A percentile compares a stretch with the other conserved stretches of the same genome.
phyloP scores from a whole-genome alignment of 108 stramenopile species.

The Conticribra weissflogii region DNA sequence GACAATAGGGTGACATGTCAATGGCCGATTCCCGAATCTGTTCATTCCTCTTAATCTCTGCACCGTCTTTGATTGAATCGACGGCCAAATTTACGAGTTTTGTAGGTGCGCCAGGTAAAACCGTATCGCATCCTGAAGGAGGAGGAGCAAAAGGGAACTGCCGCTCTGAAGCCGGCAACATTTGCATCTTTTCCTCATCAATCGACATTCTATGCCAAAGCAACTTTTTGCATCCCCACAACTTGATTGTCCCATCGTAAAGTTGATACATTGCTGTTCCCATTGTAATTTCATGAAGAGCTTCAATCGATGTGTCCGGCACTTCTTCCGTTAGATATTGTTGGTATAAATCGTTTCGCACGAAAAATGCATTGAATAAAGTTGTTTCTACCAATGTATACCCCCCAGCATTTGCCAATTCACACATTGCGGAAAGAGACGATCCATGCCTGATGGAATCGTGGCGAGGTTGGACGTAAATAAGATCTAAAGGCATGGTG shows the following conservation, averaged over 20 bases:
- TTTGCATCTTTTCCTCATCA: slow-evolving; percentile 64
- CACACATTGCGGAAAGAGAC: slow-evolving; percentile 73
- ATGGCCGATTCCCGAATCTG: slow-evolving; percentile 32
- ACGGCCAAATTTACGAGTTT: background rate
- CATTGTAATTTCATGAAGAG: slow-evolving; percentile 73
- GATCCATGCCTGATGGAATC: slow-evolving; percentile 68
- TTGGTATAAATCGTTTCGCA: slow-evolving; percentile 48
- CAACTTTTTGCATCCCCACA: slow-evolving; percentile 74
- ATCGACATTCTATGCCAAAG: slow-evolving; percentile 81
- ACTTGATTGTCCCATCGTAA: slow-evolving; percentile 82
- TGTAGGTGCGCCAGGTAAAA: background rate
- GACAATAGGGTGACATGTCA: slow-evolving; percentile 58
- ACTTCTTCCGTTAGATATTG: slow-evolving; percentile 48
- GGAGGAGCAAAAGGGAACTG: slow-evolving; percentile 78
- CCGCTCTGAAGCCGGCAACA: slow-evolving; percentile 51
- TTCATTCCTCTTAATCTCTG: background rate
- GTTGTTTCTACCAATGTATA: slow-evolving; percentile 80
- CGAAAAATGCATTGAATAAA: slow-evolving; percentile 83
- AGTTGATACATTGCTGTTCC: slow-evolving; percentile 79
- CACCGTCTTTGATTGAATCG: background rate
- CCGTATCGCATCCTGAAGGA: background rate
- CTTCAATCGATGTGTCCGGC: slow-evolving; percentile 71
- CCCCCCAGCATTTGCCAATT: slow-evolving; percentile 51
- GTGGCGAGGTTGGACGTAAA: slow-evolving; percentile 69
- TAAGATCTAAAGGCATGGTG: slow-evolving; percentile 77